A percentile compares a stretch with the other conserved stretches of the same genome.
Evolutionary conservation across 257 asterid species (phyloP).

Genomic region (Fraxinus americana): DNA sequence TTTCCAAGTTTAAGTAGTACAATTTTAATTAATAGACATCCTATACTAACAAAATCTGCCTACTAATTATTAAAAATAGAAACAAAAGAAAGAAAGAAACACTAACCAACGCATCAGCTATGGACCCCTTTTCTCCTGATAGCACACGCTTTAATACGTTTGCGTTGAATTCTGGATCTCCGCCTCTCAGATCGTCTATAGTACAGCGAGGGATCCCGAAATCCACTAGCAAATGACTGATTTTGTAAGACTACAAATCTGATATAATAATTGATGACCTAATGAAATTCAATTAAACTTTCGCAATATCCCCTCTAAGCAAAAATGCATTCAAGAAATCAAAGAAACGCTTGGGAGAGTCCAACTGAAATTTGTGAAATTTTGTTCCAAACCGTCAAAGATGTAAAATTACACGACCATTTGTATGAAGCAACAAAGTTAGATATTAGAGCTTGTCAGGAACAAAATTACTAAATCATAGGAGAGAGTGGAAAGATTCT

Average conservation of each 20-base stretch:
- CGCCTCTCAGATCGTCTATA: constrained; percentile 62
- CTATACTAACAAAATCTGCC: background rate
- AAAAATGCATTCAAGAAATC: background rate
- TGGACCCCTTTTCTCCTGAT: constrained; percentile 72
- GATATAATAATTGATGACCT: background rate
- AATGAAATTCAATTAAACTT: background rate
- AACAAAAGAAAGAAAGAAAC: background rate
- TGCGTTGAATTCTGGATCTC: constrained; percentile 72
- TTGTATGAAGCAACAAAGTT: background rate
- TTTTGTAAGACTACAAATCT: background rate
- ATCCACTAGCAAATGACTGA: constrained; percentile 43
- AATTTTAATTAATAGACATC: background rate
- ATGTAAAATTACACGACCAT: background rate
- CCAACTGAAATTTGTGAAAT: background rate
- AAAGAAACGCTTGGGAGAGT: background rate
- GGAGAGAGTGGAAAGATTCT: constrained; percentile 23
- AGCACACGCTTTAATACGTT: constrained; percentile 60
- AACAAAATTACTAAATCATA: background rate
- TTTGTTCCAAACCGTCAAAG: background rate
- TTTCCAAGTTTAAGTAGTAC: background rate
- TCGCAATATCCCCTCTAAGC: background rate
- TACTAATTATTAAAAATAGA: background rate
- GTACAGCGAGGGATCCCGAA: constrained; percentile 84
- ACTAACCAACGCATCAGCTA: constrained; percentile 84
- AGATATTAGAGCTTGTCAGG: constrained; percentile 10